Evolutionary conservation across 768 basidiomycete genomes (phyloP).

Genomic region (Kwoniella newhampshirensis): DNA sequence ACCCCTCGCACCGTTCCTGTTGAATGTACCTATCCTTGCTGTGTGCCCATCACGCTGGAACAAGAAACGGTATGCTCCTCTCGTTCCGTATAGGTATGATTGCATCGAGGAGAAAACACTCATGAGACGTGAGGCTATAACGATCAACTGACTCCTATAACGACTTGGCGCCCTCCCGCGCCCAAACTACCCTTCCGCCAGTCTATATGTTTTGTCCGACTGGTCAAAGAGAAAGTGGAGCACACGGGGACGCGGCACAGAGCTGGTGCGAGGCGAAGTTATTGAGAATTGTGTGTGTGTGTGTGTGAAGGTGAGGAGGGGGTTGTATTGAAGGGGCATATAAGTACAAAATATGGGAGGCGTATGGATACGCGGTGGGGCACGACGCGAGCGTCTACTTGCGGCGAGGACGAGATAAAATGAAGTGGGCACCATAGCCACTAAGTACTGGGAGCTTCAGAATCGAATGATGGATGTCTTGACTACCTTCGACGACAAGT

Average conservation of each 20-base stretch:
- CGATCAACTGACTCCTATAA: background rate
- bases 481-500: constrained; percentile 10
- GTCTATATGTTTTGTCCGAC: background rate
- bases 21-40: too few species aligned
- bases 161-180: constrained; percentile 27
- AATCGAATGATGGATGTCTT: background rate
- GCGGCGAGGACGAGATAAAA: background rate
- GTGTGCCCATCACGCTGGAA: too few species aligned
- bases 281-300: constrained; percentile 1
- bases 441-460: background rate
- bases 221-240: constrained; percentile 13
- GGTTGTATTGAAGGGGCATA: background rate
- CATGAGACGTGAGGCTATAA: too few species aligned
- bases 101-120: too few species aligned
- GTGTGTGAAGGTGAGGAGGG: background rate
- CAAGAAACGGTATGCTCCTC: too few species aligned
- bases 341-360: constrained; percentile 3
- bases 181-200: constrained; percentile 1
- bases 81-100: too few species aligned
- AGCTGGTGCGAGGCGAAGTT: constrained; percentile 7
- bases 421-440: constrained; percentile 7
- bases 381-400: background rate
- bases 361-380: background rate
- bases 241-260: constrained; percentile 22
- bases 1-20: too few species aligned